These are phyloP conservation scores for Septoria linicola DNA, from an alignment of 2,329 filamentous ascomycete genomes.

Conservation along the genomic window DNA sequence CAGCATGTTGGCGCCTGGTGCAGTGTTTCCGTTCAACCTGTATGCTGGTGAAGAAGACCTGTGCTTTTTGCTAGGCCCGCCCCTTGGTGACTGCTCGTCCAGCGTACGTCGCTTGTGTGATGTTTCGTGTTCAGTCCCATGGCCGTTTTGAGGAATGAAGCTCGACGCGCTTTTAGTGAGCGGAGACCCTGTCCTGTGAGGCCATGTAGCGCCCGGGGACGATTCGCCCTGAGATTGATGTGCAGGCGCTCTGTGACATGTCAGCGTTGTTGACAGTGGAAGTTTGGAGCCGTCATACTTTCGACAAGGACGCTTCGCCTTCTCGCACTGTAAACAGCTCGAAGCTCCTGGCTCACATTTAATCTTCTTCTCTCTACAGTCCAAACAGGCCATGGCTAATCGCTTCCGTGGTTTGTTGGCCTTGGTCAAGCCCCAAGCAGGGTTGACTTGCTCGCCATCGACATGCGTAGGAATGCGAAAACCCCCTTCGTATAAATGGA, in stretches of 20 bases:
- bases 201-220: conserved; percentile 27
- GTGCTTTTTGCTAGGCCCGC: conserved; percentile 32
- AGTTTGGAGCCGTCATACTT: conserved; percentile 54
- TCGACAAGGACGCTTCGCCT: conserved; percentile 81
- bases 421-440: conserved; percentile 91
- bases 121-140: conserved; percentile 27
- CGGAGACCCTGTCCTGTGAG: conserved; percentile 28
- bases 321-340: conserved; percentile 87
- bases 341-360: conserved; percentile 89
- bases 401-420: conserved; percentile 90
- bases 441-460: conserved; percentile 82
- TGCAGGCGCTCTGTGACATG: conserved; percentile 27
- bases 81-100: conserved; percentile 29
- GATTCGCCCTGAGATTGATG: conserved; percentile 31
- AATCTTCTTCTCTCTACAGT: conserved; percentile 95
- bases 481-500: conserved; percentile 37
- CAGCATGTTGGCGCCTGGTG: conserved; percentile 1
- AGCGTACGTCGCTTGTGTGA: conserved; percentile 31
- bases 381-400: conserved; percentile 86
- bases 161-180: conserved; percentile 25
- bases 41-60: conserved; percentile 32
- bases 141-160: conserved; percentile 17
- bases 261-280: conserved; percentile 22
- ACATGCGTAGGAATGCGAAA: conserved; percentile 50
- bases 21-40: conserved; percentile 12